Evolutionary conservation across 208 protist species (phyloP).

Genomic region (Sergeia podlipaevii): DNA sequence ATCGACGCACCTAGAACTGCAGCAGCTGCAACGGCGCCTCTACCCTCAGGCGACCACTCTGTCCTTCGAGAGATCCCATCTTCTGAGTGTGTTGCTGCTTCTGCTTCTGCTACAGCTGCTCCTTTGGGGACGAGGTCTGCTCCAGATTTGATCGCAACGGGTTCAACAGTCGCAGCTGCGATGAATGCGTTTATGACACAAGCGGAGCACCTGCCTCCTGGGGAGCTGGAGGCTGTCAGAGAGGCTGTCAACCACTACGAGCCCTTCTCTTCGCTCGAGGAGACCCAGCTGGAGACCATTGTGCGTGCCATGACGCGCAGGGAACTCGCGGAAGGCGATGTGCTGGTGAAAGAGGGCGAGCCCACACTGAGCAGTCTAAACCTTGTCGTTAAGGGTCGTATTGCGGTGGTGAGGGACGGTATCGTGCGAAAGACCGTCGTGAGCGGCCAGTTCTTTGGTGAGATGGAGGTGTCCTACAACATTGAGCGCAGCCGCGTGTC

Average conservation of each 20-base stretch:
- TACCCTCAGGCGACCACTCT: no score
- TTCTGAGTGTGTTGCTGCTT: no score
- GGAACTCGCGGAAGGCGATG: slow-evolving; percentile 27
- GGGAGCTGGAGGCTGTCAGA: slow-evolving; percentile 49
- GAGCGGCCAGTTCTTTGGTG: slow-evolving; percentile 31
- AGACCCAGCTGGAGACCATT: slow-evolving; percentile 59
- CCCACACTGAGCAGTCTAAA: slow-evolving; percentile 30
- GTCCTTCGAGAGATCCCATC: no score
- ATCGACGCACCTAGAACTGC: no score
- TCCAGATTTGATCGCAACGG: no score
- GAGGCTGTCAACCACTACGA: slow-evolving; percentile 42
- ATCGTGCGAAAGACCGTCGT: slow-evolving; percentile 24
- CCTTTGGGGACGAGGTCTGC: no score
- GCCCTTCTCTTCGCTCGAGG: slow-evolving; percentile 50
- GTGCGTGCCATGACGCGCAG: slow-evolving; percentile 44
- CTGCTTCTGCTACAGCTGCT: no score
- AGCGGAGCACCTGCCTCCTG: slow-evolving; percentile 17
- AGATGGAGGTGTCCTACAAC: slow-evolving; percentile 53
- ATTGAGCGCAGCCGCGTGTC: slow-evolving; percentile 33
- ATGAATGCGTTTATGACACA: slow-evolving; percentile 24
- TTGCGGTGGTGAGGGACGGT: slow-evolving; percentile 34
- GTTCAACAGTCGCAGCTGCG: slow-evolving; percentile 19
- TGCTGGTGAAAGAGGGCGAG: slow-evolving; percentile 39
- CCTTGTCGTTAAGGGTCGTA: slow-evolving; percentile 44
- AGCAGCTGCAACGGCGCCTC: no score